phyloP scores from a whole-genome alignment of 331 rosid species.

The Prunus yedoensis region DNA sequence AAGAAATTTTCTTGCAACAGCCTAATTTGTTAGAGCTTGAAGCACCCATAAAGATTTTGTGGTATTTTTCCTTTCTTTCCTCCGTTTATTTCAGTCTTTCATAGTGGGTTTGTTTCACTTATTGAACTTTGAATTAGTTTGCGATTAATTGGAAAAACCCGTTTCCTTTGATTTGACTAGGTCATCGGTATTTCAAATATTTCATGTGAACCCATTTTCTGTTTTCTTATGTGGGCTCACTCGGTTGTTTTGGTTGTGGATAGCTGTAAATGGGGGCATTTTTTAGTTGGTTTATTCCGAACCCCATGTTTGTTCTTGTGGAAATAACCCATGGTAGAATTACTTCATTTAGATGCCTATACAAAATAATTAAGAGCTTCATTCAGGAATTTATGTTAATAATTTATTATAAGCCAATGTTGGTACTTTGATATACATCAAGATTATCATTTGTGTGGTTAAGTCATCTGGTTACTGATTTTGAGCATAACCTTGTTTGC shows the following conservation, averaged over 20 bases:
- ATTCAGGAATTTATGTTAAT: neutral
- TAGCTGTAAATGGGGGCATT: neutral
- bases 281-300: neutral
- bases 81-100: neutral
- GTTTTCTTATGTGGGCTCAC: no score
- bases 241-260: neutral
- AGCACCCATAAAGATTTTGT: slow-evolving; percentile 93
- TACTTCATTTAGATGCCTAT: neutral
- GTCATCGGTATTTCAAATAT: no score
- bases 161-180: neutral
- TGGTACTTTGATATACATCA: neutral
- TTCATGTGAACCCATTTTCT: no score
- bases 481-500: neutral
- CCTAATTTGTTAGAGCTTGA: slow-evolving; percentile 82
- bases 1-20: slow-evolving; percentile 79
- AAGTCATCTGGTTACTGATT: neutral
- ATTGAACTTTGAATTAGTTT: neutral
- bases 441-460: neutral
- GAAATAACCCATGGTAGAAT: neutral
- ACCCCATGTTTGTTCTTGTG: neutral
- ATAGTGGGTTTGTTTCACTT: neutral
- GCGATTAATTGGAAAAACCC: neutral
- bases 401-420: neutral
- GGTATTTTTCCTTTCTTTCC: slow-evolving; percentile 40
- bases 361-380: neutral